A percentile compares a stretch with the other conserved stretches of the same genome.
phyloP scores from a whole-genome alignment of 352 stramenopile genomes.

The Globisporangium cederbergense region DNA sequence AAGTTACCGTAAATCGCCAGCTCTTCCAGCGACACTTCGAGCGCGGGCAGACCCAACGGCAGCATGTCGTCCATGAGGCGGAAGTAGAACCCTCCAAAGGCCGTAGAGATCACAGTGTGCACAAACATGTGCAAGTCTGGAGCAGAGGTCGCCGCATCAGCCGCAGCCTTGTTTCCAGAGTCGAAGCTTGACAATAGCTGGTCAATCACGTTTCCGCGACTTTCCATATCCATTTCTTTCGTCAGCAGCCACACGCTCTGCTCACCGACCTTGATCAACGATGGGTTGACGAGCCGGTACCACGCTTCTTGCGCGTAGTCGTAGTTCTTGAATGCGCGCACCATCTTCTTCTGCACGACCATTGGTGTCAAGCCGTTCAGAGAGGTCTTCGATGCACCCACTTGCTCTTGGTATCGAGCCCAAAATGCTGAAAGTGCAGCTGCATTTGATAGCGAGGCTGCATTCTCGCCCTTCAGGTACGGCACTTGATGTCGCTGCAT shows the following conservation, averaged over 20 bases:
- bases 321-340: conserved; percentile 81
- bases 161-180: conserved; percentile 7
- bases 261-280: conserved; percentile 62
- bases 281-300: conserved; percentile 76
- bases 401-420: conserved; percentile 68
- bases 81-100: conserved; percentile 86
- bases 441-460: conserved; percentile 47
- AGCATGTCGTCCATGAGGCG: conserved; percentile 83
- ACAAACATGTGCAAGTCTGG: conserved; percentile 61
- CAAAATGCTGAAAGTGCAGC: conserved; percentile 64
- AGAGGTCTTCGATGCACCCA: conserved; percentile 49
- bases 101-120: conserved; percentile 72
- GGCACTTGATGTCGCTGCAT: conserved; percentile 73
- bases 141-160: not conserved
- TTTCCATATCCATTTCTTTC: conserved; percentile 80
- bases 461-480: conserved; percentile 34
- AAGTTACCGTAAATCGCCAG: conserved; percentile 73
- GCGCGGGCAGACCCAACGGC: conserved; percentile 58
- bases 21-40: conserved; percentile 81
- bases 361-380: conserved; percentile 51
- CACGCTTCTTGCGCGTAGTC: conserved; percentile 87
- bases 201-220: conserved; percentile 69
- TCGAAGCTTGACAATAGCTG: conserved; percentile 73
- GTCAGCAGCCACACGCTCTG: conserved; percentile 68
- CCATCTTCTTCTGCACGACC: conserved; percentile 85